Evolutionary conservation across 2,329 filamentous ascomycete genomes (phyloP).

Genomic region (Pseudogymnoascus sp.): DNA sequence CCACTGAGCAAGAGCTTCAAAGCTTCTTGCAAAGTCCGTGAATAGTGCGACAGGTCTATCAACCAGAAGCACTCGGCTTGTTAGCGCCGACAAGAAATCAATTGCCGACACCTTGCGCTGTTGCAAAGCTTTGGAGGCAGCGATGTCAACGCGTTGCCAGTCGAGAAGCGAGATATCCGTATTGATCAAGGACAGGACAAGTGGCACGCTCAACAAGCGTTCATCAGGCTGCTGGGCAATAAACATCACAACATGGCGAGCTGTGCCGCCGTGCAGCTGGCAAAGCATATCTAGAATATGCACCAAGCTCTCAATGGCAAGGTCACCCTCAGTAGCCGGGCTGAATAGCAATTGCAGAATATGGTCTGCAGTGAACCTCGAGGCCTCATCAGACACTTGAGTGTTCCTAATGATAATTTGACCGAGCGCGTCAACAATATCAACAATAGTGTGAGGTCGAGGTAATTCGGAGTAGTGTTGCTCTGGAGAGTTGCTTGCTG

Average conservation of each 20-base stretch:
- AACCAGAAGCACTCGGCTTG: constrained; percentile 70
- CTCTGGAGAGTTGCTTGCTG: constrained; percentile 44
- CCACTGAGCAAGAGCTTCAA: constrained; percentile 76
- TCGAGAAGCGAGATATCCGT: constrained; percentile 48
- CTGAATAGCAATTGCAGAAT: constrained; percentile 50
- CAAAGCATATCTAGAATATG: constrained; percentile 52
- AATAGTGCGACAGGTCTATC: constrained; percentile 71
- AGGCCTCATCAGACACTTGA: constrained; percentile 52
- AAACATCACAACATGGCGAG: constrained; percentile 45
- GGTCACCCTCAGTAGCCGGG: constrained; percentile 40
- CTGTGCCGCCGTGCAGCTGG: constrained; percentile 44
- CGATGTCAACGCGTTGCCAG: constrained; percentile 57
- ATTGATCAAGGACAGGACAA: constrained; percentile 48
- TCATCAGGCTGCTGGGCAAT: constrained; percentile 50
- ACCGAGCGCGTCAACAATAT: constrained; percentile 52
- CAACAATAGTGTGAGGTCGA: constrained; percentile 49
- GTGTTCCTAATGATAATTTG: constrained; percentile 55
- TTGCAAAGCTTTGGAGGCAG: constrained; percentile 63
- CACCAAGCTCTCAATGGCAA: constrained; percentile 53
- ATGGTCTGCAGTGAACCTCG: constrained; percentile 50
- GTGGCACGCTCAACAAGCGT: constrained; percentile 46
- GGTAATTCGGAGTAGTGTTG: constrained; percentile 53
- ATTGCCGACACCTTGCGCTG: constrained; percentile 64
- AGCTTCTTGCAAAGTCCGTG: constrained; percentile 75
- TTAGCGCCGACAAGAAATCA: constrained; percentile 68